Evolutionary conservation across 1,284 basidiomycete species (phyloP).

Genomic region (Ustilago trichophora): DNA sequence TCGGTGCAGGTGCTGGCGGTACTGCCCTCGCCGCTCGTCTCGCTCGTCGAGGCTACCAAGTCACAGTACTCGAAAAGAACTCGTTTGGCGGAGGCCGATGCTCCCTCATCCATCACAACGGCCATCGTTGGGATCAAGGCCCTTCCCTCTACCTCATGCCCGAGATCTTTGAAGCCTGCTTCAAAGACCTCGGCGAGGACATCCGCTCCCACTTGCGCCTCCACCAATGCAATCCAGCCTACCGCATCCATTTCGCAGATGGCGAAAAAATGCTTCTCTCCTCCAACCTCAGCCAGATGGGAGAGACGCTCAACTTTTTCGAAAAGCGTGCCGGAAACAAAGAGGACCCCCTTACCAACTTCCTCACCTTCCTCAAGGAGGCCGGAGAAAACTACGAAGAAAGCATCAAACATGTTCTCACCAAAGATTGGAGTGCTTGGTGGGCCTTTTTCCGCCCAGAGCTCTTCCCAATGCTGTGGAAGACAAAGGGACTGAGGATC

Average conservation of each 20-base stretch:
- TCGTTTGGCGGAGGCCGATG: constrained; percentile 69
- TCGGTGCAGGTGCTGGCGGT: constrained; percentile 70
- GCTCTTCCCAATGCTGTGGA: constrained; percentile 67
- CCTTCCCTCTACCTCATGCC: constrained; percentile 70
- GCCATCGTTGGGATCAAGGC: constrained; percentile 68
- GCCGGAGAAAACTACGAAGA: constrained; percentile 69
- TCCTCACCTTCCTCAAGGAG: constrained; percentile 68
- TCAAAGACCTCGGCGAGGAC: constrained; percentile 68
- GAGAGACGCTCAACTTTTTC: constrained; percentile 69
- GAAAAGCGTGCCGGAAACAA: constrained; percentile 69
- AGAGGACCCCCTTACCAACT: constrained; percentile 60
- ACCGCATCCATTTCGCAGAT: constrained; percentile 57
- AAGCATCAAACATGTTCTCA: constrained; percentile 68
- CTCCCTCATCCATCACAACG: constrained; percentile 69
- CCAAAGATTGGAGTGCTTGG: constrained; percentile 69
- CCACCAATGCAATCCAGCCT: constrained; percentile 56
- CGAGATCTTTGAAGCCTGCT: constrained; percentile 69
- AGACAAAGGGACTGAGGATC: constrained; percentile 53
- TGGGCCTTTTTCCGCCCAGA: constrained; percentile 68
- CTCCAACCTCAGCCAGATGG: constrained; percentile 69
- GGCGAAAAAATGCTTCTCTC: constrained; percentile 67
- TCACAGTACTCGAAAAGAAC: constrained; percentile 68
- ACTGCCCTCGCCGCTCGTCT: constrained; percentile 69
- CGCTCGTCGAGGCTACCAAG: constrained; percentile 68
- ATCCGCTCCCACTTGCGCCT: constrained; percentile 69